Evolutionary conservation across 2,329 filamentous ascomycete genomes (phyloP).

Genomic region (Alternaria atra): DNA sequence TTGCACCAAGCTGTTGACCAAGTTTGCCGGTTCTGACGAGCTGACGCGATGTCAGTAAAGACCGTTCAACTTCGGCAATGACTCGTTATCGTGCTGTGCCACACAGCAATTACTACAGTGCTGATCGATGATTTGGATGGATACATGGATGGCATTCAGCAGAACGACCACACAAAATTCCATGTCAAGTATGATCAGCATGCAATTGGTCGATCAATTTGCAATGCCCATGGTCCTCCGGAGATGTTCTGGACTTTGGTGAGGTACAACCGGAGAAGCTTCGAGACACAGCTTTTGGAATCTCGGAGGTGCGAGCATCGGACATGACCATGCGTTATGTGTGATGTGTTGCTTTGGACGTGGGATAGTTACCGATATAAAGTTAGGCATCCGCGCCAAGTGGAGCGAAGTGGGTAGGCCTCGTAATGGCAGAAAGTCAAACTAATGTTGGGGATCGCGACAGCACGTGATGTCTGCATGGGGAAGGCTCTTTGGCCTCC

Average conservation of each 20-base stretch:
- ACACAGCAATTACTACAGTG: slow-evolving; percentile 5
- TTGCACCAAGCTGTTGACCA: not conserved
- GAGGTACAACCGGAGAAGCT: not conserved
- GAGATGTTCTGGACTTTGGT: not conserved
- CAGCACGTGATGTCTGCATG: slow-evolving; percentile 10
- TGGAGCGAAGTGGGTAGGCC: slow-evolving; percentile 19
- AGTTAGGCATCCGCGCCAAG: slow-evolving; percentile 14
- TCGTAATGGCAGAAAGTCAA: slow-evolving; percentile 15
- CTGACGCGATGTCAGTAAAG: not conserved
- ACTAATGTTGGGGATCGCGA: slow-evolving; percentile 5
- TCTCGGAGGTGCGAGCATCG: not conserved
- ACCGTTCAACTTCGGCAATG: slow-evolving; percentile 3
- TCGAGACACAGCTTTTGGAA: slow-evolving; percentile 7
- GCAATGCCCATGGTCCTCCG: not conserved
- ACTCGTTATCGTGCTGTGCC: slow-evolving; percentile 12
- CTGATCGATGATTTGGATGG: slow-evolving; percentile 8
- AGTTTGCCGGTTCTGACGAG: not conserved
- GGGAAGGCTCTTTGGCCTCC: slow-evolving; percentile 7
- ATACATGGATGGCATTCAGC: slow-evolving; percentile 5
- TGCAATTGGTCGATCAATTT: not conserved
- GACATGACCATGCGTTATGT: slow-evolving; percentile 1
- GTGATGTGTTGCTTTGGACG: slow-evolving; percentile 1
- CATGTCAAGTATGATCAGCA: not conserved
- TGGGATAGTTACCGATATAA: slow-evolving; percentile 14
- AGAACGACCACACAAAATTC: slow-evolving; percentile 3